A percentile compares a stretch with the other conserved stretches of the same genome.
Evolutionary conservation across 2,329 filamentous ascomycete species (phyloP).

Genomic region (Chaetomium strumarium): DNA sequence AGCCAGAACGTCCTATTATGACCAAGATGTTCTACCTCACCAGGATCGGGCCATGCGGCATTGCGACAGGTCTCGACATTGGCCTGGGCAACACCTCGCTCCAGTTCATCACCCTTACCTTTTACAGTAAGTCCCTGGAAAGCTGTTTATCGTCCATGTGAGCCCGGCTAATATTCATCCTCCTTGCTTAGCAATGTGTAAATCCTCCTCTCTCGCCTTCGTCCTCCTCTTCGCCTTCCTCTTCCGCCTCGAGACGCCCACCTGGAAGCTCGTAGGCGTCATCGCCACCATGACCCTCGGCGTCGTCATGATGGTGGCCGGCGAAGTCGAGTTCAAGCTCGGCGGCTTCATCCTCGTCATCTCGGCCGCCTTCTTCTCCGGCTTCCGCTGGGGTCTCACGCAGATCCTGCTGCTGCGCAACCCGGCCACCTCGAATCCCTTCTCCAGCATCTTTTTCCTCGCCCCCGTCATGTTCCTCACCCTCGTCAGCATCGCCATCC

Average conservation of each 20-base stretch:
- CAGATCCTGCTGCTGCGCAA: conserved; percentile 93
- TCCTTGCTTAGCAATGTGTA: conserved; percentile 74
- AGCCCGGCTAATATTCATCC: neutral
- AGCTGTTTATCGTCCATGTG: too few species aligned
- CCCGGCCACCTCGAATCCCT: conserved; percentile 91
- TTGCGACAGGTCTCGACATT: conserved; percentile 90
- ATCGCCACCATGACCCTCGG: conserved; percentile 89
- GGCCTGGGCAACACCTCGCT: conserved; percentile 92
- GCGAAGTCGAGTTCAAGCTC: conserved; percentile 82
- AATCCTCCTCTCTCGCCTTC: conserved; percentile 92
- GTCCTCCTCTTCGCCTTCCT: conserved; percentile 92
- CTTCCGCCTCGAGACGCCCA: conserved; percentile 84
- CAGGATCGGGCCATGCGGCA: conserved; percentile 84
- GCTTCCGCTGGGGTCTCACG: conserved; percentile 97
- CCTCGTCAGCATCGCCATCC: conserved; percentile 72
- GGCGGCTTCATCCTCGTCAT: conserved; percentile 91
- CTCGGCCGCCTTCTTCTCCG: conserved; percentile 87
- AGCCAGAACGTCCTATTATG: conserved; percentile 62
- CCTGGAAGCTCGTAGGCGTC: conserved; percentile 76
- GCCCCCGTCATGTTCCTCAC: conserved; percentile 92
- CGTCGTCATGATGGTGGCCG: conserved; percentile 97
- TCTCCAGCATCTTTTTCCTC: conserved; percentile 96
- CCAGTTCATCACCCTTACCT: conserved; percentile 93
- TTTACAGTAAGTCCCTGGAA: conserved; percentile 63
- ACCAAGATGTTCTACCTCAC: conserved; percentile 87